Evolutionary conservation across 345 rosid genomes (phyloP).

Genomic region (Eucalyptus tenuipes): DNA sequence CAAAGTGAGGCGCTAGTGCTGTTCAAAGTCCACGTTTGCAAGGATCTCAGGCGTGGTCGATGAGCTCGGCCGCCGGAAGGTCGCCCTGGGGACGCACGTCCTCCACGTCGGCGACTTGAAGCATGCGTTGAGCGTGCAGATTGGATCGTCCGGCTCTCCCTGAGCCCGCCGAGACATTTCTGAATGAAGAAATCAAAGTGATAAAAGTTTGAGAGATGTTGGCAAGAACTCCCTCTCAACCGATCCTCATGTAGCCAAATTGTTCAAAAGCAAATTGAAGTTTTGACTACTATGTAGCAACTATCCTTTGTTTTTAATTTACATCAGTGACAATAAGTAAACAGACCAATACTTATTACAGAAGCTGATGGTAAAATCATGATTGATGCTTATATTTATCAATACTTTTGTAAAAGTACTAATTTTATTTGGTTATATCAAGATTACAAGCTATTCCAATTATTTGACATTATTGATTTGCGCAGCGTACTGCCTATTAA

Average conservation of each 20-base stretch:
- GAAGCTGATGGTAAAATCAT: background rate
- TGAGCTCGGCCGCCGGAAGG: slow-evolving; percentile 43
- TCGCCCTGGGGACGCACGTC: slow-evolving; percentile 53
- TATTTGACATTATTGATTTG: too few relatives aligned
- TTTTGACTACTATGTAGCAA: too few relatives aligned
- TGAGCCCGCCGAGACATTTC: background rate
- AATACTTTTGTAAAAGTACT: too few relatives aligned
- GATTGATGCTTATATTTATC: background rate
- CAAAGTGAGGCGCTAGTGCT: slow-evolving; percentile 15
- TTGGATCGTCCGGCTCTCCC: slow-evolving; percentile 15
- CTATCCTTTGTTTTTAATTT: background rate
- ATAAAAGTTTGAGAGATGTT: background rate
- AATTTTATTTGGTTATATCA: background rate
- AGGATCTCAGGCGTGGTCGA: slow-evolving; percentile 69
- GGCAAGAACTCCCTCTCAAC: background rate
- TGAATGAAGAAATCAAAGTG: background rate
- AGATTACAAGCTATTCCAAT: background rate
- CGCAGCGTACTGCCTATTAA: too few relatives aligned
- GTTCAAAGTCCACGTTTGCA: slow-evolving; percentile 58
- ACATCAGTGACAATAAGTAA: background rate
- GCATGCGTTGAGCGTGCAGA: slow-evolving; percentile 39
- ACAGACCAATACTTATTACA: background rate
- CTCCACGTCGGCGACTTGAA: slow-evolving; percentile 69
- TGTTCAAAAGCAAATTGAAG: background rate
- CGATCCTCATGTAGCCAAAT: background rate